Conservation (phyloP, 768 basidiomycete species). For the Jaapia argillacea region DNA sequence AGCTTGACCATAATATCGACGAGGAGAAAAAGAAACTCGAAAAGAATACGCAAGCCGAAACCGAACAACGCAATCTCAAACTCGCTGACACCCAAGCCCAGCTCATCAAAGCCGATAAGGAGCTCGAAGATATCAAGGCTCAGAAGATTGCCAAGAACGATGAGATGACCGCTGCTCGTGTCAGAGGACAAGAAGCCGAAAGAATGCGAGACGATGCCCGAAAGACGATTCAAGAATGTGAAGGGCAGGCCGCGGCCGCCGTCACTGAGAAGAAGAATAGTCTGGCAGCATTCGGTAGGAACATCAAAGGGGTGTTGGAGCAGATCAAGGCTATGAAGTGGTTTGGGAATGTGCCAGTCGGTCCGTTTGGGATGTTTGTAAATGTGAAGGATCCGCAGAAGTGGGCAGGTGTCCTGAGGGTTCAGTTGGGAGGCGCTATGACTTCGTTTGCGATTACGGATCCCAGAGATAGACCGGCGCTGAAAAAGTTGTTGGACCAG, state of each 20-base stretch:
- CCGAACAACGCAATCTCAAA: slow-evolving; percentile 43
- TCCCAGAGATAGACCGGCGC: slow-evolving; percentile 41
- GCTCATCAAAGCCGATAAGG: slow-evolving; percentile 28
- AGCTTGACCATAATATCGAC: slow-evolving; percentile 35
- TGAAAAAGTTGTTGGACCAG: slow-evolving; percentile 48
- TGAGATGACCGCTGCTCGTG: slow-evolving; percentile 10
- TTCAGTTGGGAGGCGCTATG: slow-evolving; percentile 47
- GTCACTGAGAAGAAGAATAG: slow-evolving; percentile 44
- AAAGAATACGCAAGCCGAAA: slow-evolving; percentile 49
- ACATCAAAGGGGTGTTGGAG: slow-evolving; percentile 48
- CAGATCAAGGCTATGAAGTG: slow-evolving; percentile 42
- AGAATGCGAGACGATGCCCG: slow-evolving; percentile 21
- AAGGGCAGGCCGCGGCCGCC: slow-evolving; percentile 40
- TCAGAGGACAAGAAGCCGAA: slow-evolving; percentile 27
- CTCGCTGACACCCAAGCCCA: slow-evolving; percentile 35
- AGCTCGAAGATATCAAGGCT: slow-evolving; percentile 3
- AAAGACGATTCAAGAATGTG: slow-evolving; percentile 32
- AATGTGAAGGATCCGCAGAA: slow-evolving; percentile 53
- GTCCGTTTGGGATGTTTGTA: slow-evolving; percentile 75
- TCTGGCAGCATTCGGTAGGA: slow-evolving; percentile 50
- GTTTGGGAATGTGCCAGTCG: slow-evolving; percentile 58
- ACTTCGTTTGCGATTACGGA: slow-evolving; percentile 70
- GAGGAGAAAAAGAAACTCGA: slow-evolving; percentile 45
- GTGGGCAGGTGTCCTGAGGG: slow-evolving; percentile 61
- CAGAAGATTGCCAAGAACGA: slow-evolving; percentile 18